Conservation (phyloP, 768 basidiomycete genomes). For the Neoboletus brunneissimus region DNA sequence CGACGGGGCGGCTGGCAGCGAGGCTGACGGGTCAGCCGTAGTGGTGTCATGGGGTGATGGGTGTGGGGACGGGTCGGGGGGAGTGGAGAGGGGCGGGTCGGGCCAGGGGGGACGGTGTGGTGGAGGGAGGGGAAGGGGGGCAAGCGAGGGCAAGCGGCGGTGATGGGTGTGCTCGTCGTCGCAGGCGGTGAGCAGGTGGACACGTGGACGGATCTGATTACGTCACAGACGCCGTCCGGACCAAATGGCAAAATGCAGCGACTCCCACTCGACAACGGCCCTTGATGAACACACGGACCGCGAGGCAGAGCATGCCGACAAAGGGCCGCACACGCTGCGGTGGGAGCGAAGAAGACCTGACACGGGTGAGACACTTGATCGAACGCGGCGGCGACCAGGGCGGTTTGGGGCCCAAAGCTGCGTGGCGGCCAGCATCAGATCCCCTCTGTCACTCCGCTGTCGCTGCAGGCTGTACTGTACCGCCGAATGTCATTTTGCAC, state of each 20-base stretch:
- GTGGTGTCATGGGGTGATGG: neutral
- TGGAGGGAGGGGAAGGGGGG: neutral
- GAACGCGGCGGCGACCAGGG: constrained; percentile 7
- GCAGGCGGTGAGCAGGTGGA: constrained; percentile 14
- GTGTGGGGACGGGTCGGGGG: neutral
- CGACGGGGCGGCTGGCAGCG: constrained; percentile 12
- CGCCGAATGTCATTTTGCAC: neutral
- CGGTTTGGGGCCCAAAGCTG: constrained; percentile 18
- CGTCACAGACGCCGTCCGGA: constrained; percentile 22
- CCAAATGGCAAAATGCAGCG: constrained; percentile 14
- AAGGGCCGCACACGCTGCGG: constrained; percentile 11
- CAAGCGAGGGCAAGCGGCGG: neutral
- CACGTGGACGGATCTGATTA: constrained; percentile 14
- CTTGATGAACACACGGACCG: constrained; percentile 10
- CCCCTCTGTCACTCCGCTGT: neutral
- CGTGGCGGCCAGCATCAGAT: constrained; percentile 2
- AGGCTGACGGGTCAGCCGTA: constrained; percentile 7
- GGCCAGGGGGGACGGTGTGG: neutral
- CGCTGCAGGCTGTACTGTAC: neutral
- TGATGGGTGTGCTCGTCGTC: constrained; percentile 21
- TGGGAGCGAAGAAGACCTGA: constrained; percentile 14
- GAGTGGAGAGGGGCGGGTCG: neutral
- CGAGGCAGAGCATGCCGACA: constrained; percentile 10
- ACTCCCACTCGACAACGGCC: constrained; percentile 1
- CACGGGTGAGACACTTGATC: constrained; percentile 7